phyloP scores from a whole-genome alignment of 2,329 filamentous ascomycete genomes.

The Sporothrix euskadiensis region DNA sequence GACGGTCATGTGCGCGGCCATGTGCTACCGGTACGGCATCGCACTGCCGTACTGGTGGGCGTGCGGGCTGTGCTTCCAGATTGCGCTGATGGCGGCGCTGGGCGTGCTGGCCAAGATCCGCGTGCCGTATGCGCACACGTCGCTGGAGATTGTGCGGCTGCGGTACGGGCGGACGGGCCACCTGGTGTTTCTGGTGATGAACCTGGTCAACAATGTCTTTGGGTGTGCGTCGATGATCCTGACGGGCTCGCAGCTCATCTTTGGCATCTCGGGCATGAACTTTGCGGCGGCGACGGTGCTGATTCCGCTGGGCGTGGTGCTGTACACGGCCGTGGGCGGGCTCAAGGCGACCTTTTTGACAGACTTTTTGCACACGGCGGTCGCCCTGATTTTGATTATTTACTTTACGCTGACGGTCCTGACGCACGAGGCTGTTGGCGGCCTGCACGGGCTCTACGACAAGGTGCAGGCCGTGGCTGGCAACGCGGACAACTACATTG shows the following conservation, averaged over 20 bases:
- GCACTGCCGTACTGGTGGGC: conserved; percentile 34
- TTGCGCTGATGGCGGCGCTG: conserved; percentile 35
- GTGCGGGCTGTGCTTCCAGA: conserved; percentile 28
- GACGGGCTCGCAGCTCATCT: conserved; percentile 43
- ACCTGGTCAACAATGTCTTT: conserved; percentile 45
- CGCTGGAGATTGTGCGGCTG: conserved; percentile 45
- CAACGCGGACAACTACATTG: conserved; percentile 38
- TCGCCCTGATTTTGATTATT: conserved; percentile 44
- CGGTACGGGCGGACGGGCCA: conserved; percentile 44
- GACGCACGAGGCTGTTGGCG: conserved; percentile 40
- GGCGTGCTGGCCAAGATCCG: conserved; percentile 49
- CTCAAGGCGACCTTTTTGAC: conserved; percentile 45
- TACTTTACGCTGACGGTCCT: conserved; percentile 42
- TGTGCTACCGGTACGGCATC: conserved; percentile 38
- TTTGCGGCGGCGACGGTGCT: conserved; percentile 46
- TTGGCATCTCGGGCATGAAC: conserved; percentile 45
- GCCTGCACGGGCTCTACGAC: conserved; percentile 42
- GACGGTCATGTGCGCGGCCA: conserved; percentile 42
- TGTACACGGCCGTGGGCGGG: conserved; percentile 45
- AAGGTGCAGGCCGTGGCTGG: conserved; percentile 39
- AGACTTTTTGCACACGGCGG: conserved; percentile 46
- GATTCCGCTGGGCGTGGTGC: conserved; percentile 44
- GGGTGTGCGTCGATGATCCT: conserved; percentile 45
- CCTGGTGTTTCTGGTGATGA: conserved; percentile 44
- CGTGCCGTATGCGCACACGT: conserved; percentile 46